Base-by-base conservation (phyloP, 345 rosid genomes). In the Clarkia xantiana region DNA sequence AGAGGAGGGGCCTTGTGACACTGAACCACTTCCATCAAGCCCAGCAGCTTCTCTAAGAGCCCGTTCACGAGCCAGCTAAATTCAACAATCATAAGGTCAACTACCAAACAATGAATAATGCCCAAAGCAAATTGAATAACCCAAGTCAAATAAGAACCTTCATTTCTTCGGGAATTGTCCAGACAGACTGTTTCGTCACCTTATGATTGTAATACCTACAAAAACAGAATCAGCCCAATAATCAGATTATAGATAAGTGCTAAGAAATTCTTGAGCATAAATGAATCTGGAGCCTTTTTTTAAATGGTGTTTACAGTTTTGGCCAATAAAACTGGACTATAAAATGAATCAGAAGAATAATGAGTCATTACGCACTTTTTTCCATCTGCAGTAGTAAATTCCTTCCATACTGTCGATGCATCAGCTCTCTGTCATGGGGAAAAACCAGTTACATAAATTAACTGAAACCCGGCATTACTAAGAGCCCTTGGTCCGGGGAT, bases 361-460 rank as follows among this genome's bases (percentile, higher is more conserved):
- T 14, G 11, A 29, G 12, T 45, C 45, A 15, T 18, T 39, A 71
- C 83, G 7, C 61, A 91, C 98, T 67, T 91, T 55, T 70, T 84
- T 57, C 96, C 98, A 64, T 86, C 98, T 34, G 76, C 64, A 42
- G 93, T 86, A 12, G 90, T 77, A 62, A 86, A 91, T 65, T 91
- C 98, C 79, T 86, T 91, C 98, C 98, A 91, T 57, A 78, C 94
- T n/a, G 98, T 91, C 29, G 98, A 91, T 25, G 96, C 96, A 62
- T 91, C 98, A 14, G 94, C 98, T 66, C 90, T 81, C 98, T 91
- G 85, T 62, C 13, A 18, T 18, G 62, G 41, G 41, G 47, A 59
- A 41, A 11, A 44, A 66, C 6, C 52, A 40, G 59, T 49, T 64
- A 49, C 49, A 22, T 56, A 47, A 52, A 49, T 45, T 41, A 45